Evolutionary conservation across 2,329 filamentous ascomycete genomes (phyloP), one percentile per base, ranked within the genome.

Genomic region (Epichloe baconii): DNA sequence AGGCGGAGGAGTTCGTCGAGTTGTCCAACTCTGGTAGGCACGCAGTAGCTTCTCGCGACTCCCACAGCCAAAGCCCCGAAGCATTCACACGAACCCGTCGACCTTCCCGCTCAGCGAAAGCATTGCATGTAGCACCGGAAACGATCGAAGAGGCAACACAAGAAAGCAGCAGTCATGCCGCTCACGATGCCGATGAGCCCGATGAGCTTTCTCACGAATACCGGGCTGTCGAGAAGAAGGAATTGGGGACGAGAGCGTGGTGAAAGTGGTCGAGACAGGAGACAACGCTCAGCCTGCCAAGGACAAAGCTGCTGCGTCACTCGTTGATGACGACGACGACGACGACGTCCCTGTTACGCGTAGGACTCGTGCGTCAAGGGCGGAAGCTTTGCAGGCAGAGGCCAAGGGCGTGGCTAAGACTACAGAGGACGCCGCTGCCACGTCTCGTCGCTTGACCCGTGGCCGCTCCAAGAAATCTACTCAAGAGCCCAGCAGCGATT

Each of bases 21-120:
- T 67, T 83, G 14, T 77, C 79, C 5, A 77, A 71, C 57, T 83
- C 80, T 7, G 80, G 80, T n/a, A 74, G 71, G 52, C 79, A 83
- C 55, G 74, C 72, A 19, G 70, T 71, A 41, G 61, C 69, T 2
- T 70, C 75, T 40, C 68, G 68, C 17, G 73, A 74, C 42, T 77
- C 77, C 31, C 70, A 69, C 50, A 82, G 77, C 56, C 72, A 68
- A 57, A 81, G 77, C 54, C 79, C 80, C 0, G 79, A 83, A 55
- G 61, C 72, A 3, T 61, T 70, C 17, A 60, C 65, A 14, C 70
- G 72, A 31, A 63, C 56, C 10, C 67, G 64, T 2, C 68, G 76
- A 53, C 64, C 72, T 5, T 74, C 74, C 0, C 73, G 78, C 42
- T 74, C 70, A 15, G 63, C 65, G 15, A 81, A 81, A 61, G 71